Conservation (phyloP, 2,329 filamentous ascomycete genomes). For the Colletotrichum sidae region DNA sequence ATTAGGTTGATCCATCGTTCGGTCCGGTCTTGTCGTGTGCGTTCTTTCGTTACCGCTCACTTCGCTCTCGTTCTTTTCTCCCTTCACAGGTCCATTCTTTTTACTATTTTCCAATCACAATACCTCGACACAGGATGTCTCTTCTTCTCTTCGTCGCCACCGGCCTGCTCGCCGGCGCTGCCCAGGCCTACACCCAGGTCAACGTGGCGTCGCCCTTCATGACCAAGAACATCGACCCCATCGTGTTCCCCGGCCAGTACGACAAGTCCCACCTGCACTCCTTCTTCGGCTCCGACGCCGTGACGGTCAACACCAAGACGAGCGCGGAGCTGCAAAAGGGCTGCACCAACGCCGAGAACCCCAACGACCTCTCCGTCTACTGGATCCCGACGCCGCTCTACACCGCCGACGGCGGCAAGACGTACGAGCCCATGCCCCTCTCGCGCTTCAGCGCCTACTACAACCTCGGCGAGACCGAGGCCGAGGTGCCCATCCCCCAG, state of each 20-base stretch:
- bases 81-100: not conserved
- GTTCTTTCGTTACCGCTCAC: too few species aligned
- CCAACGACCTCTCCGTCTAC: conserved; percentile 60
- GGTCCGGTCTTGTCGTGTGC: too few species aligned
- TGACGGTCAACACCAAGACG: conserved; percentile 46
- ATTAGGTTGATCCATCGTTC: conserved; percentile 3
- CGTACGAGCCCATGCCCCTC: conserved; percentile 47
- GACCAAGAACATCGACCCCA: conserved; percentile 49
- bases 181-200: conserved; percentile 43
- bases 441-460: conserved; percentile 60
- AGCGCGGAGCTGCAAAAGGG: conserved; percentile 53
- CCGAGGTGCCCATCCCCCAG: conserved; percentile 59
- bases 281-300: conserved; percentile 50
- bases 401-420: conserved; percentile 46
- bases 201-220: conserved; percentile 43
- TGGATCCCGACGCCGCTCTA: conserved; percentile 57
- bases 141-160: conserved; percentile 30
- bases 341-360: conserved; percentile 58
- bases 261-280: conserved; percentile 48
- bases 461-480: conserved; percentile 50
- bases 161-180: conserved; percentile 34
- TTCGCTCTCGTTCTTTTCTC: conserved; percentile 3
- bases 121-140: conserved; percentile 37
- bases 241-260: conserved; percentile 47
- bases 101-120: conserved; percentile 9